These are phyloP conservation scores for Coemansia javaensis DNA, from an alignment of 192 early-diverging fungal genomes.

Conservation along the genomic window DNA sequence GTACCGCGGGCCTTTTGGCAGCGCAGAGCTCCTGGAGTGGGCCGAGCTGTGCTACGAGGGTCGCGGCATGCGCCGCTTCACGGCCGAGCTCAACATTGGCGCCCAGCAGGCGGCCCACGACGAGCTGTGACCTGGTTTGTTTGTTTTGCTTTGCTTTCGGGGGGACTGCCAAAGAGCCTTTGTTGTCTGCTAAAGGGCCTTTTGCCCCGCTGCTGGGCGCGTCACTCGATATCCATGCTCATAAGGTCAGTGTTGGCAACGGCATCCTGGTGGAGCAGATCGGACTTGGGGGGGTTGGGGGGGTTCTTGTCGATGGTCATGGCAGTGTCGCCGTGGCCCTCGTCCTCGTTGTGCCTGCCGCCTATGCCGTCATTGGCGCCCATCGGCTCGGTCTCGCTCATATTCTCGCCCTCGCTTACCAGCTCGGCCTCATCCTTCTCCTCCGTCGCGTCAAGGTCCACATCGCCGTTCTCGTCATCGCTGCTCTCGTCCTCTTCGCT, in stretches of 20 bases:
- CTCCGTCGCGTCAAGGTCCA: constrained; percentile 22
- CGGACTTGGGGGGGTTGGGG: too few relatives aligned
- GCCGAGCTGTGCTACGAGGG: constrained; percentile 40
- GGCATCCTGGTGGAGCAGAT: too few relatives aligned
- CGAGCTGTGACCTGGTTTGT: constrained; percentile 13
- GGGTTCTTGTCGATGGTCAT: not conserved
- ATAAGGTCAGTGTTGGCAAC: not conserved
- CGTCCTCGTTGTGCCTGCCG: constrained; percentile 12
- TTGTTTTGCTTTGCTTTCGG: not conserved
- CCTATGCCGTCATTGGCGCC: constrained; percentile 7
- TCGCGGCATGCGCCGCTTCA: constrained; percentile 40
- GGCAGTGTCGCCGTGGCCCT: not conserved
- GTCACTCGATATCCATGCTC: constrained; percentile 31
- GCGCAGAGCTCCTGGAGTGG: constrained; percentile 56
- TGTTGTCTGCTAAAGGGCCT: too few relatives aligned
- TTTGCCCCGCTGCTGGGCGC: too few relatives aligned
- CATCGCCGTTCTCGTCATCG: constrained; percentile 21
- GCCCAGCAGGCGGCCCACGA: constrained; percentile 15
- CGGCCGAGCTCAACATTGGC: constrained; percentile 43
- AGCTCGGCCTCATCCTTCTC: constrained; percentile 25
- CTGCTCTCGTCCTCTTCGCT: constrained; percentile 23
- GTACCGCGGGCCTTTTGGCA: constrained; percentile 58
- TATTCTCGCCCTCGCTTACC: constrained; percentile 7
- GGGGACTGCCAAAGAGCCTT: not conserved
- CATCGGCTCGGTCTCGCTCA: constrained; percentile 5